Base-by-base conservation (phyloP, 768 basidiomycete genomes). In the Sutorius australiensis region DNA sequence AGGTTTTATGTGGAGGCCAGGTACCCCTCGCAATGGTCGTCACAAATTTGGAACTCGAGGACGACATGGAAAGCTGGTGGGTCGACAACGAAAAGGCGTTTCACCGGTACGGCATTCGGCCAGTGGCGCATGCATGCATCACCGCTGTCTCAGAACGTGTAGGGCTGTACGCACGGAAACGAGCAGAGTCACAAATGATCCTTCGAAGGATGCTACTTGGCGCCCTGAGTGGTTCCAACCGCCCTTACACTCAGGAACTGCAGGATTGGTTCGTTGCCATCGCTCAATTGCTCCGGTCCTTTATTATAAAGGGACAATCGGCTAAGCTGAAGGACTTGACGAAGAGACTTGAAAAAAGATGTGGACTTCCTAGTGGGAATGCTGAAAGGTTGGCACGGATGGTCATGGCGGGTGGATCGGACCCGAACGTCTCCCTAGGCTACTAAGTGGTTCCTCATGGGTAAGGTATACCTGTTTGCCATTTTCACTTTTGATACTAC, bases 41-140 rank as follows among this genome's bases (percentile, higher is more conserved):
- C 24, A 59, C 58, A 1, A n/a, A 51, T 9, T 34, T 59, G 9
- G 58, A 59, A 34, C 2, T 13, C 2, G 39, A 55, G 10, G 21
- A 42, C 6, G 19, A 17, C 0, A 59, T 58, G 58, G 58, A 54
- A 34, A 6, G 44, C 6, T 60, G 59, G 59, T 61, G 60, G 60
- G 14, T 2, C 5, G 41, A 14, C 5, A 61, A 61, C 21, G 43
- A 28, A n/a, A 2, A 6, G 16, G 45, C 31, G 5, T 31, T 61
- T 1, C 9, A 19, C 5, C 0, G n/a, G 0, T 49, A 51, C n/a
- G 42, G 38, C 19, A 61, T 57, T 5, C 11, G 5, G 5, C 11
- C 51, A 9, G 42, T 50, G 5, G 48, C 48, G 0, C 59, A 61
- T 3, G 59, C 60, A 1, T 61, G 60, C 16, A 38, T 58, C 31